Conservation (phyloP, 345 rosid species). For the Citrus mangshanensis region DNA sequence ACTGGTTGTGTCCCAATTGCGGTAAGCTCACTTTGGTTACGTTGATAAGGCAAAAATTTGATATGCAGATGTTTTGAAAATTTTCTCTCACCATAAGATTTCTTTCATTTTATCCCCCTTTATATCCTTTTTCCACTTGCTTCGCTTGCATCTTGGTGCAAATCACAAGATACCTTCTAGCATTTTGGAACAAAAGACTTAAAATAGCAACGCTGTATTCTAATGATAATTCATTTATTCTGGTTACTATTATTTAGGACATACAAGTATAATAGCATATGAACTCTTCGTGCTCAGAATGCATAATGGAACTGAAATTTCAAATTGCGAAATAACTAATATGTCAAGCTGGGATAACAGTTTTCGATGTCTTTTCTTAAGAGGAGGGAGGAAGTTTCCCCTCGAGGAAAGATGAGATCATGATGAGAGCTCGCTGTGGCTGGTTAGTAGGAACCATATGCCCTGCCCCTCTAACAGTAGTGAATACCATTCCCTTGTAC, state of each 20-base stretch:
- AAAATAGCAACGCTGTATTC: neutral
- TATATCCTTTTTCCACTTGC: neutral
- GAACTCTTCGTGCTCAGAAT: neutral
- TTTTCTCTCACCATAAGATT: neutral
- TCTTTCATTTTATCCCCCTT: neutral
- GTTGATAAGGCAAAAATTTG: neutral
- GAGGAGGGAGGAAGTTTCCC: slow-evolving; percentile 33
- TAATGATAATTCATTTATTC: neutral
- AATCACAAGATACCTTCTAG: neutral
- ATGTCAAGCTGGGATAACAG: neutral
- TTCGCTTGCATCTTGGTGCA: neutral
- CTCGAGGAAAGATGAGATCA: slow-evolving; percentile 43
- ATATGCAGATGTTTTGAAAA: neutral
- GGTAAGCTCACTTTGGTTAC: neutral
- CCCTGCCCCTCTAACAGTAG: slow-evolving; percentile 45
- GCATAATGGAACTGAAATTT: neutral
- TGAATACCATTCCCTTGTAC: slow-evolving; percentile 33
- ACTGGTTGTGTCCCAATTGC: neutral
- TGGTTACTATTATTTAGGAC: neutral
- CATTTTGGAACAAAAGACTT: neutral
- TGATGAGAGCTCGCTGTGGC: slow-evolving; percentile 37
- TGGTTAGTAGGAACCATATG: slow-evolving; percentile 51
- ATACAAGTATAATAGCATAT: neutral
- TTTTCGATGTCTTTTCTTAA: neutral
- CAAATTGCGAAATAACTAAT: neutral